phyloP scores from a whole-genome alignment of 2,329 filamentous ascomycete genomes.

The Fusarium longipes region DNA sequence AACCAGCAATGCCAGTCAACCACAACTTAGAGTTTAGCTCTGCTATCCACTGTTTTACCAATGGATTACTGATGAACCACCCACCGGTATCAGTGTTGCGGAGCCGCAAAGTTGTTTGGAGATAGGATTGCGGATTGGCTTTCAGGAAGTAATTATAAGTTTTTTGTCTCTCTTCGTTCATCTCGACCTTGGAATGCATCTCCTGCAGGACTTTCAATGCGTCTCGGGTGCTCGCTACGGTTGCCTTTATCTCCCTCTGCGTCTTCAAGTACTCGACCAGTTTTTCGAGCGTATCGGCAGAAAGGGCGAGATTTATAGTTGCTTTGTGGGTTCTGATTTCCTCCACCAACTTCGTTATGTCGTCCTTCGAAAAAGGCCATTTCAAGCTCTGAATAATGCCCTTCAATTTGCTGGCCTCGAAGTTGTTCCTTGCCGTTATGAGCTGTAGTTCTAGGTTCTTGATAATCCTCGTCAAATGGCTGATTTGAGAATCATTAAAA shows the following conservation, averaged over 20 bases:
- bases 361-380: not conserved
- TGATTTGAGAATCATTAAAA: not conserved
- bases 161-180: not conserved
- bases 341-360: not conserved
- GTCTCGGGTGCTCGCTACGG: not conserved
- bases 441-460: not conserved
- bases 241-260: not conserved
- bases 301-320: not conserved
- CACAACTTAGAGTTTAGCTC: not conserved
- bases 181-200: not conserved
- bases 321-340: not conserved
- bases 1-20: not conserved
- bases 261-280: not conserved
- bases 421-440: not conserved
- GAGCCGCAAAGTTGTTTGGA: not conserved
- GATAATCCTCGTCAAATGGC: not conserved
- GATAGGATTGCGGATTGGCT: not conserved
- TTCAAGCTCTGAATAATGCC: not conserved
- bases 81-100: not conserved
- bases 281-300: not conserved
- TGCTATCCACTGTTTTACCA: not conserved
- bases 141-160: not conserved
- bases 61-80: not conserved
- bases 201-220: not conserved
- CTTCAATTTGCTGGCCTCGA: not conserved